Evolutionary conservation across 2,329 filamentous ascomycete species (phyloP).

Genomic region (Cadophora malorum): DNA sequence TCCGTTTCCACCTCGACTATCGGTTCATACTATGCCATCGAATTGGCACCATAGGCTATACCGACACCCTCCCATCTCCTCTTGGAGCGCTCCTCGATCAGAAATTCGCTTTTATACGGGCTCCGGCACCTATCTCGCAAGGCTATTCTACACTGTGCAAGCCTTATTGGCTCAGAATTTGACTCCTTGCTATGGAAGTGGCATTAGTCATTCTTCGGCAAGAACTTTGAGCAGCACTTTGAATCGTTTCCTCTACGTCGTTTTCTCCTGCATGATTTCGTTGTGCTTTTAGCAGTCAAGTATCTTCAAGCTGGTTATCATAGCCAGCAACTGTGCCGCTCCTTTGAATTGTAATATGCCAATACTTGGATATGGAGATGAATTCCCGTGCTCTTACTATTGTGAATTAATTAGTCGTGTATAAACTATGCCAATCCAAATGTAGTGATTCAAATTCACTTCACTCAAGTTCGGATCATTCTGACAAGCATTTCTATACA

Average conservation of each 20-base stretch:
- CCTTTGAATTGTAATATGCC: background rate
- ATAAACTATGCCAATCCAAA: no score
- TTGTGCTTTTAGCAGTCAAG: background rate
- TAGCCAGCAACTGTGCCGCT: background rate
- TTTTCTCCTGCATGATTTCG: background rate
- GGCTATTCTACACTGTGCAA: background rate
- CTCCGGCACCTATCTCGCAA: no score
- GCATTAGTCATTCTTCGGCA: background rate
- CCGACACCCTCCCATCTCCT: background rate
- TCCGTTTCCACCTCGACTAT: background rate
- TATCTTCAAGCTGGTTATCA: background rate
- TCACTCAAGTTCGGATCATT: background rate
- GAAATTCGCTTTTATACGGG: background rate
- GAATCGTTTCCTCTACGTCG: background rate
- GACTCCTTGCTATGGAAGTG: background rate
- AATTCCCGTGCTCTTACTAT: no score
- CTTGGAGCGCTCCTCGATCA: background rate
- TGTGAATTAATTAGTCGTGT: background rate
- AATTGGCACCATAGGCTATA: background rate
- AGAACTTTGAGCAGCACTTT: background rate
- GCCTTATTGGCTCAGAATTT: background rate
- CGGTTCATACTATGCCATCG: background rate
- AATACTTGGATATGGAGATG: background rate
- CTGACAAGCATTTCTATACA: background rate
- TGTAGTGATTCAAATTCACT: no score